Evolutionary conservation across 2,329 filamentous ascomycete genomes (phyloP).

Genomic region (Chalaropsis thielavioides): DNA sequence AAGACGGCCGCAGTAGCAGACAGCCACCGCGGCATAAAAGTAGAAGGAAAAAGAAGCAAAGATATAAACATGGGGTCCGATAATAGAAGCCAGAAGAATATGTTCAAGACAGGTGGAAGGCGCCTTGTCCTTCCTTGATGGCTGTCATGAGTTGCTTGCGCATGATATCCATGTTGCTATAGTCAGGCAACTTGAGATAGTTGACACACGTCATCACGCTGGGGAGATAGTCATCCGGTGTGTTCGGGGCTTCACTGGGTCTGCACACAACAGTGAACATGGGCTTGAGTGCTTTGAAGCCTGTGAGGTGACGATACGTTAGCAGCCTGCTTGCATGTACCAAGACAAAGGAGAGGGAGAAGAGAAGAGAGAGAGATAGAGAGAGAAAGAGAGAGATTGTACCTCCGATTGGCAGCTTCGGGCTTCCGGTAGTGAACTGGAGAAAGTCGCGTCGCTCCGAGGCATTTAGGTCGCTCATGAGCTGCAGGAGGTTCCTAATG

Average conservation of each 20-base stretch:
- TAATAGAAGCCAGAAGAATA: background rate
- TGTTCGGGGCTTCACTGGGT: constrained; percentile 86
- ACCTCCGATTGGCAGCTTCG: constrained; percentile 97
- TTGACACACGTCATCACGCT: constrained; percentile 99
- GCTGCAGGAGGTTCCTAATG: constrained; percentile 81
- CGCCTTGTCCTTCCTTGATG: constrained; percentile 89
- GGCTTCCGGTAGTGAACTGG: constrained; percentile 95
- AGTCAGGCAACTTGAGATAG: constrained; percentile 94
- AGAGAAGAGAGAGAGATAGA: too few relatives aligned
- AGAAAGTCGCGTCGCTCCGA: constrained; percentile 79
- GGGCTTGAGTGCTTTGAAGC: constrained; percentile 90
- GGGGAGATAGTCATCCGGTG: constrained; percentile 93
- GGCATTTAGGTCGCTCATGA: constrained; percentile 73
- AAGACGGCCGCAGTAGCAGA: background rate
- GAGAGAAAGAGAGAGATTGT: constrained; percentile 30
- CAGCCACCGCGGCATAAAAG: background rate
- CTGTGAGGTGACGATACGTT: constrained; percentile 31
- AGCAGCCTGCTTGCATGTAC: background rate
- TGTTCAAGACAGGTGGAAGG: constrained; percentile 77
- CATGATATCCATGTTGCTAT: constrained; percentile 64
- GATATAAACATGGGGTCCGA: background rate
- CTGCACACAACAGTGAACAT: constrained; percentile 99
- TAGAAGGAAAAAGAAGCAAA: background rate
- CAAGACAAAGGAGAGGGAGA: background rate
- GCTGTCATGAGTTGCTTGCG: constrained; percentile 67